Conservation (phyloP, 306 rosid genomes). For the Potentilla sterilis region DNA sequence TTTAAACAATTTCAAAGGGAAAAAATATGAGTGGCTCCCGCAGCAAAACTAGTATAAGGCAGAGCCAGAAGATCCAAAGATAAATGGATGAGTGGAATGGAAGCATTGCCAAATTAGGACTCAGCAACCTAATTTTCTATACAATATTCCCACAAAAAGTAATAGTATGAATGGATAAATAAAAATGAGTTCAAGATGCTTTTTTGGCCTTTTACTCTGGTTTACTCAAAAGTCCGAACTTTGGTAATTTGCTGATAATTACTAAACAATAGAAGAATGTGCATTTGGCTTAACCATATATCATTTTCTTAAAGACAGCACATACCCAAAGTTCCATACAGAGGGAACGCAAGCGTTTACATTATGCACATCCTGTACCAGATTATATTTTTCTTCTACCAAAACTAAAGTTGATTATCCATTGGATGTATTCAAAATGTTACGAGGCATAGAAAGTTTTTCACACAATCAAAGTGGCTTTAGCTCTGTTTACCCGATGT, state of each 20-base stretch:
- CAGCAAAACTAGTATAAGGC: no score
- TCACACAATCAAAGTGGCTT: background rate
- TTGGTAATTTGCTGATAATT: background rate
- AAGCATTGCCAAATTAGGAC: no score
- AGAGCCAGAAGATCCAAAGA: no score
- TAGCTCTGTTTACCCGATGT: slow-evolving; percentile 1
- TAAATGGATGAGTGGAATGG: no score
- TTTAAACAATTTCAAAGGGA: no score
- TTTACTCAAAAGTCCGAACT: background rate
- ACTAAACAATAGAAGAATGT: background rate
- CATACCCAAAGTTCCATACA: background rate
- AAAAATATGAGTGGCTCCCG: no score
- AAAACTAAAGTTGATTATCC: background rate
- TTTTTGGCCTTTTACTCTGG: background rate
- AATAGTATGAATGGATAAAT: no score
- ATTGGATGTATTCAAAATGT: slow-evolving; percentile 8
- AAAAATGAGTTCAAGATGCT: background rate
- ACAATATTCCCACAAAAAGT: no score
- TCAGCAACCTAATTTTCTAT: no score
- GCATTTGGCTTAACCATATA: background rate
- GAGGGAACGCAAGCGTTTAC: background rate
- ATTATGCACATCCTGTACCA: background rate
- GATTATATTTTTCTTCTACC: background rate
- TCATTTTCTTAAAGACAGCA: background rate
- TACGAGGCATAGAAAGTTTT: background rate